A percentile compares a stretch with the other conserved stretches of the same genome.
Evolutionary conservation across 768 basidiomycete genomes (phyloP).

Genomic region (Tricholoma furcatifolium): DNA sequence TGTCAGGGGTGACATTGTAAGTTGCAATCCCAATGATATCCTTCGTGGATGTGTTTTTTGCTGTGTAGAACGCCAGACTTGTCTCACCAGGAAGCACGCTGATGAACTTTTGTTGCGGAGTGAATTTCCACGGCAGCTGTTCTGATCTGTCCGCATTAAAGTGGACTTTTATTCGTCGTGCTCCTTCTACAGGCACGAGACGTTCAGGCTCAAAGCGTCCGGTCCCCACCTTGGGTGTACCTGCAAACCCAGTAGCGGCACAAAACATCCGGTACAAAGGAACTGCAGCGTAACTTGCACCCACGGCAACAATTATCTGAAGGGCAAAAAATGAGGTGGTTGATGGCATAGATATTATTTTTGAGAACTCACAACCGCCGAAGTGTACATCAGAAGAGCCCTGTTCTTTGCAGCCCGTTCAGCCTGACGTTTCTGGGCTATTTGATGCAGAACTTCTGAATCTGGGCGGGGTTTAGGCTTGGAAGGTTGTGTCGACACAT

Average conservation of each 20-base stretch:
- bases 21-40: slow-evolving; percentile 99
- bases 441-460: slow-evolving; percentile 3
- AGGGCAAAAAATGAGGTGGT: not conserved
- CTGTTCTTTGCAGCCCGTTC: slow-evolving; percentile 62
- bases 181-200: slow-evolving; percentile 69
- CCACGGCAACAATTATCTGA: slow-evolving; percentile 77
- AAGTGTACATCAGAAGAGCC: slow-evolving; percentile 78
- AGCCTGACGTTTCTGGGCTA: slow-evolving; percentile 25
- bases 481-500: slow-evolving; percentile 14
- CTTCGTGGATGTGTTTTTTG: slow-evolving; percentile 77
- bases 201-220: slow-evolving; percentile 84
- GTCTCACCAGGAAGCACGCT: slow-evolving; percentile 94
- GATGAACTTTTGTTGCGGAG: slow-evolving; percentile 87
- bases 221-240: slow-evolving; percentile 88
- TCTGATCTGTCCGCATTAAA: slow-evolving; percentile 95
- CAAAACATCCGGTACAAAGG: slow-evolving; percentile 98
- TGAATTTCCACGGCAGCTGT: slow-evolving; percentile 90
- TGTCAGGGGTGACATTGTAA: slow-evolving; percentile 97
- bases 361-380: slow-evolving; percentile 64
- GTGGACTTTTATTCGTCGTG: slow-evolving; percentile 83
- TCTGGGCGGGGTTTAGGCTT: slow-evolving; percentile 3
- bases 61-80: slow-evolving; percentile 93
- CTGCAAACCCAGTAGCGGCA: slow-evolving; percentile 94
- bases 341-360: not conserved
- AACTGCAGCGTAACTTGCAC: slow-evolving; percentile 94